A percentile compares a stretch with the other conserved stretches of the same genome.
These are phyloP conservation scores for Trametopsis cervina DNA, from an alignment of 768 basidiomycete genomes.

Conservation along the genomic window DNA sequence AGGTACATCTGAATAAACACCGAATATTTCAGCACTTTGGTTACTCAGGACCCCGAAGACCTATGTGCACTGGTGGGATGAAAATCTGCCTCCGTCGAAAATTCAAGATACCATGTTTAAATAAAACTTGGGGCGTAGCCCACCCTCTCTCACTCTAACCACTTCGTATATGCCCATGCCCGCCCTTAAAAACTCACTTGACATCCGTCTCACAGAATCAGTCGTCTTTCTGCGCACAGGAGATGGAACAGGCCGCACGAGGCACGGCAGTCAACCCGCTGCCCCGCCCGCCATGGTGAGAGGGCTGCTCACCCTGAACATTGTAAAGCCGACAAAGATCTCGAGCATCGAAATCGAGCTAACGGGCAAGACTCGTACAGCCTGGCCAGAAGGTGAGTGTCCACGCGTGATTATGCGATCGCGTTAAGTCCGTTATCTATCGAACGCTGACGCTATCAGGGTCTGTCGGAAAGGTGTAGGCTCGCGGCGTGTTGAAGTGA, in stretches of 20 bases:
- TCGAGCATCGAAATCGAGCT: constrained; percentile 80
- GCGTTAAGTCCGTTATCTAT: no score
- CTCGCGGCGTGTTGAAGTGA: constrained; percentile 64
- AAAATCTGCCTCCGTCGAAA: not conserved
- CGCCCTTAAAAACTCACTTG: constrained; percentile 24
- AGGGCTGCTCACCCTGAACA: constrained; percentile 54
- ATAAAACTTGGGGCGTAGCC: not conserved
- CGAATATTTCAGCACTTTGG: no score
- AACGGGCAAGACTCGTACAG: constrained; percentile 59
- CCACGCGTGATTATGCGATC: constrained; percentile 1
- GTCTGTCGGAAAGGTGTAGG: constrained; percentile 68
- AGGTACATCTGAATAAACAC: no score
- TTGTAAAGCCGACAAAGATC: constrained; percentile 77
- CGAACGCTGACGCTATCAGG: no score
- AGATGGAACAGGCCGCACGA: constrained; percentile 25
- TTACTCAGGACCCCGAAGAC: not conserved
- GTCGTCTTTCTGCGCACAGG: constrained; percentile 46
- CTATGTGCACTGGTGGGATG: not conserved
- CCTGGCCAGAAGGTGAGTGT: constrained; percentile 80
- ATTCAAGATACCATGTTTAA: not conserved
- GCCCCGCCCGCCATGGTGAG: constrained; percentile 52
- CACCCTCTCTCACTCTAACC: not conserved
- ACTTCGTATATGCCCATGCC: constrained; percentile 6
- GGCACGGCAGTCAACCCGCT: constrained; percentile 23
- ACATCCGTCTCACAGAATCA: constrained; percentile 48